phyloP scores from a whole-genome alignment of 352 stramenopile species.

The Globisporangium spiculum region DNA sequence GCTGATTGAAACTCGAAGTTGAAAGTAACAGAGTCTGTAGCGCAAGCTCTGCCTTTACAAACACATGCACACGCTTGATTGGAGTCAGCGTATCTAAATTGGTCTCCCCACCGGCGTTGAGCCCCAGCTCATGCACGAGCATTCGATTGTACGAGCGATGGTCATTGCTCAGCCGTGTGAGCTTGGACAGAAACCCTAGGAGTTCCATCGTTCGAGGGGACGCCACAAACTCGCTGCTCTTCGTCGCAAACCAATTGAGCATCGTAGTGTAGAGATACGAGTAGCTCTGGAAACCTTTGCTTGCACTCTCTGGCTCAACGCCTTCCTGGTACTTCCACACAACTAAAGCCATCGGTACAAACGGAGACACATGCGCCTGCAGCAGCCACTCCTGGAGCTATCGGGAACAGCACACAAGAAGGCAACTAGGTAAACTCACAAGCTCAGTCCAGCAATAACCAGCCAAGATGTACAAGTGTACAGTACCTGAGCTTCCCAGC shows the following conservation, averaged over 20 bases:
- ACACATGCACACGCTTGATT: neutral
- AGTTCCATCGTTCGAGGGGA: constrained; percentile 40
- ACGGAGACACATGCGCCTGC: constrained; percentile 26
- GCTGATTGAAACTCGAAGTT: neutral
- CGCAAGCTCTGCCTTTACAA: neutral
- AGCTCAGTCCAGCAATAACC: neutral
- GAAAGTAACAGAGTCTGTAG: neutral
- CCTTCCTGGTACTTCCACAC: constrained; percentile 18
- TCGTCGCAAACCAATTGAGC: constrained; percentile 31
- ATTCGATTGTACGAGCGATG: neutral
- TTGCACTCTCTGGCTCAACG: constrained; percentile 8
- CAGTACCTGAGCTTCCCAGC: constrained; percentile 26
- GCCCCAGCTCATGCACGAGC: constrained; percentile 3
- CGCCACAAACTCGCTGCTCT: constrained; percentile 30
- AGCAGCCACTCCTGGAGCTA: constrained; percentile 44
- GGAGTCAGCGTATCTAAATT: neutral
- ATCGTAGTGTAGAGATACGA: constrained; percentile 41
- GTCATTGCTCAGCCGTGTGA: neutral
- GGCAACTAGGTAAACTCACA: neutral
- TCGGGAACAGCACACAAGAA: neutral
- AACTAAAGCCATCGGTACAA: constrained; percentile 25
- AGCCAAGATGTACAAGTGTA: neutral
- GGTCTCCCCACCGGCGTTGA: neutral
- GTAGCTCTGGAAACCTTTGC: constrained; percentile 22
- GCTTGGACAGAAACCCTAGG: constrained; percentile 23